These are phyloP conservation scores for Sesbania bispinosa DNA, from an alignment of 306 rosid genomes.

Conservation along the genomic window DNA sequence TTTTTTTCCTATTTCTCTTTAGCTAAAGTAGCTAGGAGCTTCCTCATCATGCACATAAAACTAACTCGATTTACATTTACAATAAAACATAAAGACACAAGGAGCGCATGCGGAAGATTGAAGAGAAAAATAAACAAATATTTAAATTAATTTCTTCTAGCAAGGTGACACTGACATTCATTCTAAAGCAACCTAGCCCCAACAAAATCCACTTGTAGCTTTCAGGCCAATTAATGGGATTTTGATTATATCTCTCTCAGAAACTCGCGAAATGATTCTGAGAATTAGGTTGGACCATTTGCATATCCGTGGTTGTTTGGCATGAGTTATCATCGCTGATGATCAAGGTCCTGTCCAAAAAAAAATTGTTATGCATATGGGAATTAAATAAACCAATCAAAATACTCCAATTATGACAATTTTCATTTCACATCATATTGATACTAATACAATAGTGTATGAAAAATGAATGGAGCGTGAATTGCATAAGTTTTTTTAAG, in stretches of 20 bases:
- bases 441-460: no score
- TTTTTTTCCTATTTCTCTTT: slow-evolving; percentile 1
- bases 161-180: slow-evolving; percentile 8
- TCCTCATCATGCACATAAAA: slow-evolving; percentile 36
- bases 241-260: slow-evolving; percentile 24
- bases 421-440: no score
- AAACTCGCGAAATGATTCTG: slow-evolving; percentile 64
- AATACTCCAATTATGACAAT: no score
- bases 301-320: slow-evolving; percentile 77
- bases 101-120: neutral
- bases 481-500: no score
- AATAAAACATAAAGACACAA: slow-evolving; percentile 22
- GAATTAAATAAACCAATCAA: neutral
- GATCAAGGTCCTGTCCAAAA: slow-evolving; percentile 49
- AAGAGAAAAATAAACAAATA: slow-evolving; percentile 29
- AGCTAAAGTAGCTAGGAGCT: slow-evolving; percentile 32
- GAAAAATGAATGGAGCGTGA: no score
- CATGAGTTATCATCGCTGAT: slow-evolving; percentile 71
- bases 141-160: neutral
- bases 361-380: neutral
- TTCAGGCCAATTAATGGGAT: neutral
- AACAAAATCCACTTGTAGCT: slow-evolving; percentile 20
- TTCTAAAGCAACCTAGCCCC: slow-evolving; percentile 25
- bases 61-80: slow-evolving; percentile 50
- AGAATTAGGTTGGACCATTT: slow-evolving; percentile 56